These are phyloP conservation scores for Samsoniella hepiali DNA, from an alignment of 2,329 filamentous ascomycete species.

Conservation along the genomic window DNA sequence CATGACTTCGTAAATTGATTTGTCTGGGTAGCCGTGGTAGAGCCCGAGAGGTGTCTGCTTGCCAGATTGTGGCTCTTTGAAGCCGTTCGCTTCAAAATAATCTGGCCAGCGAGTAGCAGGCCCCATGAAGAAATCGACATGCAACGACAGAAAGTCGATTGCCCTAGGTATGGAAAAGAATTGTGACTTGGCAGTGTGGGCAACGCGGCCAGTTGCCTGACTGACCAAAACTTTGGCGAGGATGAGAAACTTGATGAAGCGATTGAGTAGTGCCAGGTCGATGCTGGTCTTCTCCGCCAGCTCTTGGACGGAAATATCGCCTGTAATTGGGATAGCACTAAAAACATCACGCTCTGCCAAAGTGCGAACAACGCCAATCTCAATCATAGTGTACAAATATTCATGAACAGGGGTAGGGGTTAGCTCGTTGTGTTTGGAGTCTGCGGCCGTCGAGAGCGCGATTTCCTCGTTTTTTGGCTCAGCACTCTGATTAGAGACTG, in stretches of 20 bases:
- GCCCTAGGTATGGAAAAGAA: not conserved
- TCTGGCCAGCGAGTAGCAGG: slow-evolving; percentile 21
- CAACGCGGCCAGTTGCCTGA: not conserved
- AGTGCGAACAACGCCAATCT: not conserved
- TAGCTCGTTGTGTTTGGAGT: no score
- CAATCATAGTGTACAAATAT: slow-evolving; percentile 4
- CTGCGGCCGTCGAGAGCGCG: no score
- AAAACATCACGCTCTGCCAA: slow-evolving; percentile 34
- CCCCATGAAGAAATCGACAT: slow-evolving; percentile 7
- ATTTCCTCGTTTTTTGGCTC: no score
- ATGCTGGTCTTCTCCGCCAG: slow-evolving; percentile 29
- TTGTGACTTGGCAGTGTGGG: not conserved
- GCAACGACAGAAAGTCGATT: not conserved
- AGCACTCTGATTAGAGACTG: no score
- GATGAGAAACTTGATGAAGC: slow-evolving; percentile 8
- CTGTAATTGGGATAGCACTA: slow-evolving; percentile 29
- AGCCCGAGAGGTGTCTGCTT: slow-evolving; percentile 29
- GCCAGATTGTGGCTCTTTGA: slow-evolving; percentile 29
- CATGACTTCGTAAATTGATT: slow-evolving; percentile 33
- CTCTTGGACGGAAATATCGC: slow-evolving; percentile 27
- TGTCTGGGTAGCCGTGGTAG: slow-evolving; percentile 27
- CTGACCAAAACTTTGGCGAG: slow-evolving; percentile 17
- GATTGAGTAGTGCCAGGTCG: slow-evolving; percentile 27
- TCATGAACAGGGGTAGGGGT: not conserved
- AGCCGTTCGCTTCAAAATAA: slow-evolving; percentile 33